Conservation (phyloP, 257 asterid genomes). For the Solanum megistacrolobum region DNA sequence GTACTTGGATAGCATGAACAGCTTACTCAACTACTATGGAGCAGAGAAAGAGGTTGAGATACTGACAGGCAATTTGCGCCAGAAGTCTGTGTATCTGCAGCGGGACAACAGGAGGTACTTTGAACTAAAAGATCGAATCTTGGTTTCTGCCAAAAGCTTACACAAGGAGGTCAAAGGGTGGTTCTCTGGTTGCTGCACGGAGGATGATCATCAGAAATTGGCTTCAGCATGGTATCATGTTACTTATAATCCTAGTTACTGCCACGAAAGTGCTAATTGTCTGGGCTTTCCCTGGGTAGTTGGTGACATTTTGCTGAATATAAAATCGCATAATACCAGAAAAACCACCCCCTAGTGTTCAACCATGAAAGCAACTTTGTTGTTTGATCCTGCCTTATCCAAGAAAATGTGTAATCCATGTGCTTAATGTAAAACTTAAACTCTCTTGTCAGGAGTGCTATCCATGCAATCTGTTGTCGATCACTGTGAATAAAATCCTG, state of each 20-base stretch:
- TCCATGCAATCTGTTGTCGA: neutral
- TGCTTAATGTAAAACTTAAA: neutral
- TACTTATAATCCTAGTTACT: constrained; percentile 49
- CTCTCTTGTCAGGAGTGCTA: neutral
- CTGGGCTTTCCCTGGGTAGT: constrained; percentile 88
- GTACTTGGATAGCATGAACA: constrained; percentile 49
- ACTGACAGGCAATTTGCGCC: constrained; percentile 60
- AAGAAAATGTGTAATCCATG: neutral
- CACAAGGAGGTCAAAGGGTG: constrained; percentile 67
- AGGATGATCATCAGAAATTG: constrained; percentile 31
- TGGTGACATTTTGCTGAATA: constrained; percentile 56
- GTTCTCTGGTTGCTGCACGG: constrained; percentile 37
- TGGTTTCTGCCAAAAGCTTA: constrained; percentile 59
- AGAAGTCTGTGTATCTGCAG: constrained; percentile 51
- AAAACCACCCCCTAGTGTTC: neutral
- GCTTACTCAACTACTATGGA: constrained; percentile 52
- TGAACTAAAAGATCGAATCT: constrained; percentile 72
- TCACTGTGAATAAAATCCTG: neutral
- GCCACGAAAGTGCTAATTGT: constrained; percentile 37
- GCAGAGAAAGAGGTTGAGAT: constrained; percentile 78
- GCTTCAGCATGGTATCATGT: constrained; percentile 91
- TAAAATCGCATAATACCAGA: constrained; percentile 27
- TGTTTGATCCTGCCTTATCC: neutral
- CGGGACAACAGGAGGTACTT: constrained; percentile 70
- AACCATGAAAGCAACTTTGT: neutral